These are phyloP conservation scores for Pseudogymnoascus sp. DNA, from an alignment of 2,329 filamentous ascomycete genomes.

Conservation along the genomic window DNA sequence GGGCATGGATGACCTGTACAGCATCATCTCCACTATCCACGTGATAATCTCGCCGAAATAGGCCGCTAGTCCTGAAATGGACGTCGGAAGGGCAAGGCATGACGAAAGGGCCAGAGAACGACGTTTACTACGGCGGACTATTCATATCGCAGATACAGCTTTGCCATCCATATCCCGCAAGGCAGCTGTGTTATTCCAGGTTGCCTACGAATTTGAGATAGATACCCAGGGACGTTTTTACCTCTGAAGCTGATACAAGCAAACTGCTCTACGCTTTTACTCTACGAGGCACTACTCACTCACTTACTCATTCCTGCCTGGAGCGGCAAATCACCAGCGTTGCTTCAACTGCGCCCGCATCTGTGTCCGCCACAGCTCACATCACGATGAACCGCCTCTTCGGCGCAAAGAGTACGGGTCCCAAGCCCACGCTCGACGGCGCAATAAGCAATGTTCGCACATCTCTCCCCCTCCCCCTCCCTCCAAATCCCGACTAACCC, in stretches of 20 bases:
- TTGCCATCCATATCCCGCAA: constrained; percentile 2
- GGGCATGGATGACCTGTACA: constrained; percentile 6
- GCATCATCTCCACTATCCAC: constrained; percentile 6
- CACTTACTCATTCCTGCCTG: not conserved
- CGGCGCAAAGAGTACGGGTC: constrained; percentile 74
- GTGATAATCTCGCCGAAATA: constrained; percentile 7
- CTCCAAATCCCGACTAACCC: constrained; percentile 16
- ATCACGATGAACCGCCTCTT: constrained; percentile 87
- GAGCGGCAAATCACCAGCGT: not conserved
- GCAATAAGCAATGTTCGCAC: constrained; percentile 68
- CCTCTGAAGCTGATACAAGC: not conserved
- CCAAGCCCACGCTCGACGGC: constrained; percentile 78
- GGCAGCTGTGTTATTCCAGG: not conserved
- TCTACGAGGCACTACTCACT: not conserved
- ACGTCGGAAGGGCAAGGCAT: not conserved
- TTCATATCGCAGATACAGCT: constrained; percentile 1
- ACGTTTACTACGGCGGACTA: not conserved
- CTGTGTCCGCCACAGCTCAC: not conserved
- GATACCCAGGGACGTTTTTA: not conserved
- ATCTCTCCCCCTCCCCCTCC: not conserved
- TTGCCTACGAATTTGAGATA: not conserved
- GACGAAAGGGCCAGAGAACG: not conserved
- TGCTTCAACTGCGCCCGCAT: not conserved
- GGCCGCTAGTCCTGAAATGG: not conserved
- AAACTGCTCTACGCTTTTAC: not conserved